Evolutionary conservation across 2,329 filamentous ascomycete species (phyloP).

Genomic region (Coleophoma eucalyptorum): DNA sequence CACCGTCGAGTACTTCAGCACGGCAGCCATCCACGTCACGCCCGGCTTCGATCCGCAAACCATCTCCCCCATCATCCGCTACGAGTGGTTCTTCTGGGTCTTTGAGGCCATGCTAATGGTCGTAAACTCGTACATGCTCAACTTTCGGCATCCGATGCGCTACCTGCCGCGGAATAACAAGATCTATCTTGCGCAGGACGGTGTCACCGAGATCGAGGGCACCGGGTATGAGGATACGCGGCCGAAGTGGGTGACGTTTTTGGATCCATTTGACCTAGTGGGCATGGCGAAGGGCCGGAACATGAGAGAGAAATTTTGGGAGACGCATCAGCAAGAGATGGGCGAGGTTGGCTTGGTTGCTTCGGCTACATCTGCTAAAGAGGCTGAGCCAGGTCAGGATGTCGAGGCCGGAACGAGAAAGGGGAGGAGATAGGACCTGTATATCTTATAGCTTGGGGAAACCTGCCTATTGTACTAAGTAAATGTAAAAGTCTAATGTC

Average conservation of each 20-base stretch:
- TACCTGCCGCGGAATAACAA: conserved; percentile 44
- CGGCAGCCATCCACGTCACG: conserved; percentile 36
- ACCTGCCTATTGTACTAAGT: too few relatives aligned
- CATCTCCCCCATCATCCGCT: conserved; percentile 43
- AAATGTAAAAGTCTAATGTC: too few relatives aligned
- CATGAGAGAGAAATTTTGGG: conserved; percentile 21
- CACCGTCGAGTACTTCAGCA: conserved; percentile 53
- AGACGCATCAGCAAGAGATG: conserved; percentile 13
- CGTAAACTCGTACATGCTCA: conserved; percentile 44
- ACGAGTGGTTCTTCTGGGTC: conserved; percentile 57
- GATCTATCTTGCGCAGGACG: conserved; percentile 47
- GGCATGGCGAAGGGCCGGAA: conserved; percentile 19
- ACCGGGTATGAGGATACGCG: conserved; percentile 46
- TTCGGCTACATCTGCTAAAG: background rate
- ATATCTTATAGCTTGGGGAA: too few relatives aligned
- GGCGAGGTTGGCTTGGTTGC: background rate
- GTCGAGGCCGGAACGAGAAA: too few relatives aligned
- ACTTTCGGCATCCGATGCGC: conserved; percentile 44
- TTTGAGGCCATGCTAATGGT: conserved; percentile 54
- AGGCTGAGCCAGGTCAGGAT: background rate
- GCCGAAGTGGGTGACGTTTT: conserved; percentile 15
- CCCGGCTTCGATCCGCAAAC: conserved; percentile 25
- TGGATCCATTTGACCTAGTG: conserved; percentile 25
- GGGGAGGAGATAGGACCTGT: too few relatives aligned
- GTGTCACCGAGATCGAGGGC: conserved; percentile 43